Evolutionary conservation across 768 basidiomycete species (phyloP).

Genomic region (Agaricus subrufescens): DNA sequence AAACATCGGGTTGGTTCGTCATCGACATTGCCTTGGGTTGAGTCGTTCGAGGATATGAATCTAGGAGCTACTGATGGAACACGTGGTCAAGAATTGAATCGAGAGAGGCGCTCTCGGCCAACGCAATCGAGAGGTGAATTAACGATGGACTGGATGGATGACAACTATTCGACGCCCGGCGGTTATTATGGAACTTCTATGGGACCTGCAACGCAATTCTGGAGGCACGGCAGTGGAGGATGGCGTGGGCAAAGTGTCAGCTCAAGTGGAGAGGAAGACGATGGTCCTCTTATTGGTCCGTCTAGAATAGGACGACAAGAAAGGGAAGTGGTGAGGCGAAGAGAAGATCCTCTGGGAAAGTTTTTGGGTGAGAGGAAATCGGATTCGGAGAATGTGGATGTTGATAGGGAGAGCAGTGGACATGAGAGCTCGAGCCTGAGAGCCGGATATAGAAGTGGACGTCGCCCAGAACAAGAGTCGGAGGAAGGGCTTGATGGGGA

Average conservation of each 20-base stretch:
- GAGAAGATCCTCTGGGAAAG: constrained; percentile 5
- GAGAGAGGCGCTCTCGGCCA: not conserved
- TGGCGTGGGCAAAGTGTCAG: not conserved
- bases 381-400: not conserved
- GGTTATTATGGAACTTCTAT: constrained; percentile 8
- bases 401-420: not conserved
- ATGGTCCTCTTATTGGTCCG: not conserved
- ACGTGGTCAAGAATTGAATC: not conserved
- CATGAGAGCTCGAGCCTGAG: not conserved
- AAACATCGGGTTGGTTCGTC: constrained; percentile 4
- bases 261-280: not conserved
- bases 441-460: not conserved
- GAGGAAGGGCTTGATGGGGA: not conserved
- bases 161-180: constrained; percentile 5
- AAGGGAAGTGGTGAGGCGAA: not conserved
- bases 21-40: constrained; percentile 3
- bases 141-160: constrained; percentile 9
- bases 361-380: constrained; percentile 9
- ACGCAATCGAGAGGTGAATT: constrained; percentile 2
- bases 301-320: not conserved
- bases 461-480: not conserved
- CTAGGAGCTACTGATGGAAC: not conserved
- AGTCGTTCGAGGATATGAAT: constrained; percentile 3
- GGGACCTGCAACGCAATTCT: constrained; percentile 7
- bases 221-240: not conserved